phyloP scores from a whole-genome alignment of 1,284 basidiomycete species.

The Amylostereum areolatum region DNA sequence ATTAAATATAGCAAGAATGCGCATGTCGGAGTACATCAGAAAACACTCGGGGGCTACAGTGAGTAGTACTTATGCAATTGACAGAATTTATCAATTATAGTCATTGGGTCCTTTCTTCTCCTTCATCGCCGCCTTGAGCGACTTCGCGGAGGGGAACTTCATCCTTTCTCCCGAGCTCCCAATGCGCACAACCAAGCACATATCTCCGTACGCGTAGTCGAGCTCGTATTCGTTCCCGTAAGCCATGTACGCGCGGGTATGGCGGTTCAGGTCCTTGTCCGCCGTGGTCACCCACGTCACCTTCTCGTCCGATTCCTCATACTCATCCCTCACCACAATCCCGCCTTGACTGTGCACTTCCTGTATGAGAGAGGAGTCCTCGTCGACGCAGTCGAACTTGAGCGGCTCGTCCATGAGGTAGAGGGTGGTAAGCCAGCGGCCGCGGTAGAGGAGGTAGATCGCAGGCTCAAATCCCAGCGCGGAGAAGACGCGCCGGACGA shows the following conservation, averaged over 20 bases:
- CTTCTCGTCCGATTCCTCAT: neutral
- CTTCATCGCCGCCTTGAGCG: too few relatives aligned
- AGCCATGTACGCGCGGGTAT: conserved; percentile 9
- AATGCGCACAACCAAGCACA: conserved; percentile 14
- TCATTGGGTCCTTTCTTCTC: too few relatives aligned
- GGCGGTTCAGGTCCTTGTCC: too few relatives aligned
- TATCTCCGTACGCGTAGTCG: conserved; percentile 10
- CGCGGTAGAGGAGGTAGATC: conserved; percentile 11
- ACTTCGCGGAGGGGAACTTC: too few relatives aligned
- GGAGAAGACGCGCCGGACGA: conserved; percentile 1
- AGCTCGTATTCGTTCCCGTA: conserved; percentile 15
- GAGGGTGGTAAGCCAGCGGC: neutral
- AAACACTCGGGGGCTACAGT: too few relatives aligned
- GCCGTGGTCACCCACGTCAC: too few relatives aligned
- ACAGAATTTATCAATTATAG: too few relatives aligned
- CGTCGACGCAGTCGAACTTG: neutral
- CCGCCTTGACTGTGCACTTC: conserved; percentile 1
- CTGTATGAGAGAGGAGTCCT: too few relatives aligned
- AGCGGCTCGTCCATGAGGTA: neutral
- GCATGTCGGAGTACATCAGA: too few relatives aligned
- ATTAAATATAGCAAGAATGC: too few relatives aligned
- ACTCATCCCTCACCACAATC: neutral
- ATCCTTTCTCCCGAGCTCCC: too few relatives aligned
- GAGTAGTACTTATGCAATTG: too few relatives aligned
- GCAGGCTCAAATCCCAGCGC: conserved; percentile 9